These are phyloP conservation scores for Solanum phureja DNA, from an alignment of 257 asterid species.

Conservation along the genomic window DNA sequence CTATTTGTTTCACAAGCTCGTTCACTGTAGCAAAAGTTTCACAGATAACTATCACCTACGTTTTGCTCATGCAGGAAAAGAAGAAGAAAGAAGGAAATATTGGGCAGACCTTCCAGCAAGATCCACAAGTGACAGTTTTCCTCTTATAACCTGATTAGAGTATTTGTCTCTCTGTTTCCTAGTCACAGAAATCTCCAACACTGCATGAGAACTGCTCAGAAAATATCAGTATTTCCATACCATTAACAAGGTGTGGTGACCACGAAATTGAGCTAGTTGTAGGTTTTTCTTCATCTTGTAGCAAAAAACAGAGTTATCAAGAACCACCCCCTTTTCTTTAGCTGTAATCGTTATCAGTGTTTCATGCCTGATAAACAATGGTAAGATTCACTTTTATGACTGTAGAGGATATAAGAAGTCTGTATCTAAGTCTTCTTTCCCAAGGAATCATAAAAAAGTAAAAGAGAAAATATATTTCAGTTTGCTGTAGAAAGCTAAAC, in stretches of 20 bases:
- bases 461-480: background rate
- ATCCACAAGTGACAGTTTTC: constrained; percentile 92
- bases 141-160: constrained; percentile 74
- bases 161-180: constrained; percentile 57
- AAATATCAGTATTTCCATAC: background rate
- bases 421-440: background rate
- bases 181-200: constrained; percentile 72
- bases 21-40: constrained; percentile 52
- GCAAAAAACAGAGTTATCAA: background rate
- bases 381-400: background rate
- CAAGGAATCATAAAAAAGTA: background rate
- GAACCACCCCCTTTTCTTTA: background rate
- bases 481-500: background rate
- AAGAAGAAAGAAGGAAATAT: constrained; percentile 7
- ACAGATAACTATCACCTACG: background rate
- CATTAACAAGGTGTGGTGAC: background rate
- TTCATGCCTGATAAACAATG: background rate
- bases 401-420: background rate
- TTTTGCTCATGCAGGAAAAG: constrained; percentile 2
- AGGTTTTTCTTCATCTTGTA: background rate
- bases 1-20: constrained; percentile 93
- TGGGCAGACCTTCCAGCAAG: constrained; percentile 90
- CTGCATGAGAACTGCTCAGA: constrained; percentile 83
- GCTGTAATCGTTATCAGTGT: background rate
- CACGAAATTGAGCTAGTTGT: background rate